Evolutionary conservation across 441 rosid genomes (phyloP).

Genomic region (Jatropha multifida): DNA sequence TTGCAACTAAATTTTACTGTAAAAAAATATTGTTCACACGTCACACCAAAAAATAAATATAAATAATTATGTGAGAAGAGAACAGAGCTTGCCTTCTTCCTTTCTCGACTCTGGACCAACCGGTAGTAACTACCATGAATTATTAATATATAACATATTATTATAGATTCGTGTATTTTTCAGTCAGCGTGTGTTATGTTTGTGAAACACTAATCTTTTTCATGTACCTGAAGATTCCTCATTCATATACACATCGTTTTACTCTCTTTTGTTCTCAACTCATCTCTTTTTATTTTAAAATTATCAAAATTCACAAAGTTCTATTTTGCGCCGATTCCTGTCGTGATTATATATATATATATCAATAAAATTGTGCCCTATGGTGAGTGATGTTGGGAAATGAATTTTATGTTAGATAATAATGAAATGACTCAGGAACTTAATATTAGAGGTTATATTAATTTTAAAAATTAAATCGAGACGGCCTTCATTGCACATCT

Average conservation of each 20-base stretch:
- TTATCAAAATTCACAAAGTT: background rate
- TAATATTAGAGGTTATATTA: too few species aligned
- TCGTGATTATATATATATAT: too few species aligned
- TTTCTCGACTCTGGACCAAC: slow-evolving; percentile 15
- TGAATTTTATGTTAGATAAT: too few species aligned
- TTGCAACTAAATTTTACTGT: background rate
- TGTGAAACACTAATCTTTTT: background rate
- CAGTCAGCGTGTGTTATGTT: too few species aligned
- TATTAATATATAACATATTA: too few species aligned
- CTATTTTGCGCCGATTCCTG: background rate
- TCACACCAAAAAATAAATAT: too few species aligned
- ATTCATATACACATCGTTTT: background rate
- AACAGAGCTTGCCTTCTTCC: background rate
- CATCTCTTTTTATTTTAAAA: background rate
- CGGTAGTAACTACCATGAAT: slow-evolving; percentile 12
- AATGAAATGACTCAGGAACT: too few species aligned
- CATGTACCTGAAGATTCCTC: background rate
- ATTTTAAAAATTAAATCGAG: too few species aligned
- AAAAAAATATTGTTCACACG: background rate
- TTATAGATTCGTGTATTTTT: too few species aligned
- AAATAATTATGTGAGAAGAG: background rate
- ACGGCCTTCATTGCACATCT: too few species aligned
- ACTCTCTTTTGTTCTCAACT: background rate
- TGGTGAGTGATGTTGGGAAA: too few species aligned
- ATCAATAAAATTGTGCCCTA: too few species aligned